These are phyloP conservation scores for Fusarium pseudocircinatum DNA, from an alignment of 2,329 filamentous ascomycete genomes.

Conservation along the genomic window DNA sequence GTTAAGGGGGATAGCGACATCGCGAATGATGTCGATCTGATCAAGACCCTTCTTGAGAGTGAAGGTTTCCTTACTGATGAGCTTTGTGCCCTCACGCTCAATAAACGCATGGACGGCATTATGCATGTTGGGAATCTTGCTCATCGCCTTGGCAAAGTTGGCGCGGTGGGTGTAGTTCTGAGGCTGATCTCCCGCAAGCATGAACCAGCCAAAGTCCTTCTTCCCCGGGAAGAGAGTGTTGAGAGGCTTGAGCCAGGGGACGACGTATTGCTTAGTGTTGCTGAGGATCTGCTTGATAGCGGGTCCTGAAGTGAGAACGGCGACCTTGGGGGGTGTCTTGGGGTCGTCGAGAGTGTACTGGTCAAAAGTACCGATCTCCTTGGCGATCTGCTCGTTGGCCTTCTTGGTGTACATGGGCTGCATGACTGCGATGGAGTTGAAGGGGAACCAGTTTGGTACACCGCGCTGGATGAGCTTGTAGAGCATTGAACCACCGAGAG, in stretches of 20 bases:
- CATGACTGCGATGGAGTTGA: conserved; percentile 55
- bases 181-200: conserved; percentile 50
- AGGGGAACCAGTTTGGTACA: conserved; percentile 56
- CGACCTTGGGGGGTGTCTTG: conserved; percentile 45
- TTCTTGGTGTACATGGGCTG: conserved; percentile 58
- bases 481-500: conserved; percentile 54
- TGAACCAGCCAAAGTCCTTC: conserved; percentile 52
- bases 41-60: conserved; percentile 48
- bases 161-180: conserved; percentile 46
- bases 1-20: conserved; percentile 68
- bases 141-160: conserved; percentile 45
- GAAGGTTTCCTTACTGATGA: conserved; percentile 54
- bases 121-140: conserved; percentile 48
- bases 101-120: conserved; percentile 47
- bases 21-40: conserved; percentile 56
- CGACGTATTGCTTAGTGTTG: conserved; percentile 46
- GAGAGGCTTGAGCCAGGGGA: conserved; percentile 48
- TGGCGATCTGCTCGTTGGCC: conserved; percentile 52
- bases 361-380: conserved; percentile 50
- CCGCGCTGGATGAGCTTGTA: conserved; percentile 59
- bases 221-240: conserved; percentile 49
- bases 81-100: conserved; percentile 47
- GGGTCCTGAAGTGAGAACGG: conserved; percentile 40
- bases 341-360: conserved; percentile 49
- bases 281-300: conserved; percentile 47